Percentiles rank a stretch among this genome's conserved stretches.
phyloP scores from a whole-genome alignment of 257 asterid genomes.

The Jaltomata sinuosa region DNA sequence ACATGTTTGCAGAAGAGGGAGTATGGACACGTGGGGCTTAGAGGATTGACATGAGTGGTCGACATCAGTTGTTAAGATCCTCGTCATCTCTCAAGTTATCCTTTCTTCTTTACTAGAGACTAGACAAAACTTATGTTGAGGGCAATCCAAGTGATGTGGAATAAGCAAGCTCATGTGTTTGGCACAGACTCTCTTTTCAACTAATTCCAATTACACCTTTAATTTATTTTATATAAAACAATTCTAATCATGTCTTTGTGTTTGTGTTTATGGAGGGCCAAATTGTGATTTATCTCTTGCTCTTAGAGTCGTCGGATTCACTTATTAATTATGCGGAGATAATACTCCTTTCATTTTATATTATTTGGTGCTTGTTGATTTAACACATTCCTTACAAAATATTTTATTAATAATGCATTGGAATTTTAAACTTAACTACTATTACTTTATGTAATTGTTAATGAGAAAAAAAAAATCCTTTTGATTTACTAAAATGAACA shows the following conservation, averaged over 20 bases:
- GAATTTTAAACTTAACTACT: too few relatives aligned
- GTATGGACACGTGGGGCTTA: conserved; percentile 23
- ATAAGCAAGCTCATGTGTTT: not conserved
- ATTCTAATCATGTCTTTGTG: not conserved
- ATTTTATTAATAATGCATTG: too few relatives aligned
- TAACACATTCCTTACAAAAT: too few relatives aligned
- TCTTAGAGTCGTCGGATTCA: not conserved
- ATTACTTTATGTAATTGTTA: too few relatives aligned
- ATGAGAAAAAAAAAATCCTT: too few relatives aligned
- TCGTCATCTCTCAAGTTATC: conserved; percentile 38
- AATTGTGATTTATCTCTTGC: not conserved
- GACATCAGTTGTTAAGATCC: conserved; percentile 25
- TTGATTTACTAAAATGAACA: too few relatives aligned
- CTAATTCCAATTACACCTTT: not conserved
- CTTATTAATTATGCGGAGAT: not conserved
- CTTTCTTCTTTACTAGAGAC: not conserved
- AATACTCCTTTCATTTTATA: too few relatives aligned
- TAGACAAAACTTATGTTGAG: not conserved
- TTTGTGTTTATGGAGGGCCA: not conserved
- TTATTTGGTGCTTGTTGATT: too few relatives aligned
- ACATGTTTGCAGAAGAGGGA: not conserved
- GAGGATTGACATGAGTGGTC: conserved; percentile 38
- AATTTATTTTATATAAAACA: not conserved
- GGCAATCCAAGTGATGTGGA: not conserved
- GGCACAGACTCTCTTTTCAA: not conserved